phyloP scores from a whole-genome alignment of 495 filamentous ascomycete species.

The Neurospora terricola region DNA sequence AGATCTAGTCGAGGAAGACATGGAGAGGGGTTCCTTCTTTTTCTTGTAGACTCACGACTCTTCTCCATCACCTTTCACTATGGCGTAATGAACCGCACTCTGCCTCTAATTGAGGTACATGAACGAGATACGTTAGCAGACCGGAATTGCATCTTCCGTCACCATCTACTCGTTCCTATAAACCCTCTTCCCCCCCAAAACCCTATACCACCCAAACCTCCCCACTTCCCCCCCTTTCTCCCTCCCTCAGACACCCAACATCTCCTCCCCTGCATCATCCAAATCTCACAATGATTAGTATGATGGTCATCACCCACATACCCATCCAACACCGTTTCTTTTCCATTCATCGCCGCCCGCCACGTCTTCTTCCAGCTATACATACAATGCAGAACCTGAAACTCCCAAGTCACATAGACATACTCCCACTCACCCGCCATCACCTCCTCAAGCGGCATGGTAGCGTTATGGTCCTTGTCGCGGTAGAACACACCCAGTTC shows the following conservation, averaged over 20 bases:
- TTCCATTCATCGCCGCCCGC: background rate
- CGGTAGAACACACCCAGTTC: background rate
- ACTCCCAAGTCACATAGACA: background rate
- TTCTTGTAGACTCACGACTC: too few relatives aligned
- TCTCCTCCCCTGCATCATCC: background rate
- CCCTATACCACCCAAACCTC: slow-evolving; percentile 5
- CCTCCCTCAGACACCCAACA: background rate
- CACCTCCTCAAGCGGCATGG: background rate
- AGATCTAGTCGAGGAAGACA: too few relatives aligned
- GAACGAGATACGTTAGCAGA: too few relatives aligned
- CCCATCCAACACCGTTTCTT: background rate
- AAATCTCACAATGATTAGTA: slow-evolving; percentile 3
- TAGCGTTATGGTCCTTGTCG: background rate
- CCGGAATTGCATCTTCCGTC: too few relatives aligned
- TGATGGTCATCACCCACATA: background rate
- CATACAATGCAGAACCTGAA: background rate
- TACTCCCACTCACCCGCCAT: slow-evolving; percentile 2
- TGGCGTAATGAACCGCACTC: too few relatives aligned
- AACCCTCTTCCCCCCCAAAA: background rate
- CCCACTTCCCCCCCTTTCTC: background rate
- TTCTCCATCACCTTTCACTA: too few relatives aligned
- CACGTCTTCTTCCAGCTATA: background rate
- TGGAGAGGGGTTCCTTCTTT: too few relatives aligned
- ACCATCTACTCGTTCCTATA: background rate
- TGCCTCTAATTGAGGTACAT: too few relatives aligned